A percentile compares a stretch with the other conserved stretches of the same genome.
These are phyloP conservation scores for Hymenoscyphus salicellus DNA, from an alignment of 2,329 filamentous ascomycete species.

Conservation along the genomic window DNA sequence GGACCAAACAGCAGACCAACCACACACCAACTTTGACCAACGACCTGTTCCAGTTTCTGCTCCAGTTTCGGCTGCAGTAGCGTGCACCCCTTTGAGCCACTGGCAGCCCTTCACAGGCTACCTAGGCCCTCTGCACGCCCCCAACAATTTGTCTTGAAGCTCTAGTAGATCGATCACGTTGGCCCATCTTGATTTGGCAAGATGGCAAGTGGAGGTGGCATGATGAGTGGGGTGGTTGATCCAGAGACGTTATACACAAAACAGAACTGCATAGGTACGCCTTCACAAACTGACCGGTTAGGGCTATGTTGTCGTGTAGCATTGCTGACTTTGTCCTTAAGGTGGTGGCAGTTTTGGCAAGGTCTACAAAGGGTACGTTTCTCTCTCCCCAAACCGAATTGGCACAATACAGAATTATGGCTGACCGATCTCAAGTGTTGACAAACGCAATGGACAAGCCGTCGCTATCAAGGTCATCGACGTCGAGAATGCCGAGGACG, in stretches of 20 bases:
- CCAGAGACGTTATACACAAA: constrained; percentile 92
- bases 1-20: background rate
- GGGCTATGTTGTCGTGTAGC: constrained; percentile 4
- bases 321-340: constrained; percentile 39
- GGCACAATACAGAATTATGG: background rate
- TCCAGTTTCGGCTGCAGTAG: background rate
- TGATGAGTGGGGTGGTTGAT: constrained; percentile 60
- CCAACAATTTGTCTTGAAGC: background rate
- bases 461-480: constrained; percentile 99
- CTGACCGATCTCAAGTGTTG: constrained; percentile 60
- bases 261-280: constrained; percentile 77
- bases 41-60: background rate
- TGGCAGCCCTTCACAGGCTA: background rate
- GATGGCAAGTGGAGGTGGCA: constrained; percentile 34
- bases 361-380: constrained; percentile 87
- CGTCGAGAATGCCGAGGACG: constrained; percentile 97
- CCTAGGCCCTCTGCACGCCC: background rate
- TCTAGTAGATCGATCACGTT: background rate
- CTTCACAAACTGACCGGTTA: constrained; percentile 8
- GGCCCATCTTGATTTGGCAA: constrained; percentile 13
- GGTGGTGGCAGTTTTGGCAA: constrained; percentile 97
- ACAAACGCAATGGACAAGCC: constrained; percentile 86
- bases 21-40: background rate
- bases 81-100: background rate
- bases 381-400: background rate